Conservation (phyloP, 2,329 filamentous ascomycete species). For the Penicillium sp. region DNA sequence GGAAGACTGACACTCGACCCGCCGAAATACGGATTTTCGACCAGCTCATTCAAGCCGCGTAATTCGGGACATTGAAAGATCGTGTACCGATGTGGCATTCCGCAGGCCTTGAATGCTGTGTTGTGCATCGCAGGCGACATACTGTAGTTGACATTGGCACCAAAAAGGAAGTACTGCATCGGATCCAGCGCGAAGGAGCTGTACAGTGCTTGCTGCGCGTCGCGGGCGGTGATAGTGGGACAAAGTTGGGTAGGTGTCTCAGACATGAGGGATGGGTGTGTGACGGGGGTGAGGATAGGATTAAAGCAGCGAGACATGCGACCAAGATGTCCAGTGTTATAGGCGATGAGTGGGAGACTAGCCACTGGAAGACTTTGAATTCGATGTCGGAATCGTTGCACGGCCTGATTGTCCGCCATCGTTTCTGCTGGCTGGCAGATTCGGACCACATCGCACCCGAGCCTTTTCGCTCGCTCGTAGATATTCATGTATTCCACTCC, state of each 20-base stretch:
- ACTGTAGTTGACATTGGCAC: conserved; percentile 71
- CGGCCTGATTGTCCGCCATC: conserved; percentile 64
- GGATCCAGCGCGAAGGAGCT: conserved; percentile 67
- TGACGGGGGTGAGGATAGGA: conserved; percentile 62
- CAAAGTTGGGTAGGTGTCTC: conserved; percentile 47
- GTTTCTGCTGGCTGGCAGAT: conserved; percentile 59
- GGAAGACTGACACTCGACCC: conserved; percentile 72
- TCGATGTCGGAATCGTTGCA: conserved; percentile 57
- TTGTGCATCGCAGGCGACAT: conserved; percentile 79
- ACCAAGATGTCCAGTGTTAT: conserved; percentile 65
- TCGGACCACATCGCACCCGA: conserved; percentile 65
- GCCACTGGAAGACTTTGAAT: conserved; percentile 48
- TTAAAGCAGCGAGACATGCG: conserved; percentile 69
- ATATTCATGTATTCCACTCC: conserved; percentile 56
- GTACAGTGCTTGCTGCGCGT: conserved; percentile 67
- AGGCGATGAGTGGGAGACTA: conserved; percentile 60
- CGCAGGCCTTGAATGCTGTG: conserved; percentile 65
- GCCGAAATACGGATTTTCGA: conserved; percentile 68
- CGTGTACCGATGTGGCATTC: conserved; percentile 69
- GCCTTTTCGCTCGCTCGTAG: conserved; percentile 59
- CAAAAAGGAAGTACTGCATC: conserved; percentile 73
- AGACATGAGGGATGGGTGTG: conserved; percentile 50
- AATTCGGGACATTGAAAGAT: conserved; percentile 65
- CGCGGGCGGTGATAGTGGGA: conserved; percentile 60
- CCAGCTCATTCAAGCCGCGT: conserved; percentile 63